Evolutionary conservation across 1,284 basidiomycete genomes (phyloP), one percentile per base, ranked within the genome.

Genomic region (Ustilago vetiveriae): DNA sequence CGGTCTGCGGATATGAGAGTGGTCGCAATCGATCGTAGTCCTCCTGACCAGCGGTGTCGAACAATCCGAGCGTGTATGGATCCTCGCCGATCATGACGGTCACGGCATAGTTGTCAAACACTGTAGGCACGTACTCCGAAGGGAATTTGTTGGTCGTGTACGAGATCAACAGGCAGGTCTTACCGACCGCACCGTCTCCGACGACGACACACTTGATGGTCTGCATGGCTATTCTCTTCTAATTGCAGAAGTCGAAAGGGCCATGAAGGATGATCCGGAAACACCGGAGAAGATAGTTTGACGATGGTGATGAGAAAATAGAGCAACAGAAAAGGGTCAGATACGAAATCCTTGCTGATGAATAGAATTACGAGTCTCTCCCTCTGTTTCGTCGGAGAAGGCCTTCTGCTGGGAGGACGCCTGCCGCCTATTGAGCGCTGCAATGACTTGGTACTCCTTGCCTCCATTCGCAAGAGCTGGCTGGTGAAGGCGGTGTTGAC

Each of bases 31-130:
- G 91, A 84, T 99, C 96, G 84, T 98, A 98, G 88, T 98, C 95
- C 86, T 98, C 95, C 87, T 98, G 95, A 83, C 95, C 92, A 76
- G 95, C 95, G 64, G 95, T 99, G 87, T 99, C 95, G 84, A 98
- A 99, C 67, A 99, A 85, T 56, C 96, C 96, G 77, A 98, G 86
- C 64, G 96, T 98, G 85, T 98, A 98, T 49, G 95, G 95, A 84
- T 98, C 95, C 82, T 98, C 96, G 58, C 95, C 96, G 84, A 99
- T 98, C 95, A 98, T 98, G 71, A 98, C 96, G 10, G 95, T 98
- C 69, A 98, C 96, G 48, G 95, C 94, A 85, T 98, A 95, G 85
- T 95, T 95, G 84, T 95, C 92, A 83, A 95, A 95, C 50, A 95
- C 85, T 79, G 82, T 98, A 46, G 95, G 96, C 49, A 98, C 95